Evolutionary conservation across 139 green algal species (phyloP).

Genomic region (Coelastrella sp.): DNA sequence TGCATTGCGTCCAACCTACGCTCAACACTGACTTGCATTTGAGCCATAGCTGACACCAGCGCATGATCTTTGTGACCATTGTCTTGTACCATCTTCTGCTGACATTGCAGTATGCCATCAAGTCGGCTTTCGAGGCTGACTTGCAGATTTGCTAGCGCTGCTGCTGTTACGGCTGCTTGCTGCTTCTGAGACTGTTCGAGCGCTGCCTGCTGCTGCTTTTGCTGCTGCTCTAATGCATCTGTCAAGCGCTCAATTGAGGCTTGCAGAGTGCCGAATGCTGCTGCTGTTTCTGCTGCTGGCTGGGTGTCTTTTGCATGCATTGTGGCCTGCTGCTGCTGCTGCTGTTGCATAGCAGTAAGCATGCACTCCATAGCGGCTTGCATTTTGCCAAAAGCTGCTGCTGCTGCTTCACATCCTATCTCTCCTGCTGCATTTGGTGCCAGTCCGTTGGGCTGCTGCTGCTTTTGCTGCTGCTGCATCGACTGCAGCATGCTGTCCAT

Average conservation of each 20-base stretch:
- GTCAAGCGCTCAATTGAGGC: not conserved
- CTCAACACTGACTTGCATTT: slow-evolving; percentile 14
- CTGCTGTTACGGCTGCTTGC: not conserved
- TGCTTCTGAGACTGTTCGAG: not conserved
- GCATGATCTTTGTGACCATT: not conserved
- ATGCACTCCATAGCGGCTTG: not conserved
- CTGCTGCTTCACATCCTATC: not conserved
- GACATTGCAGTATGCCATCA: not conserved
- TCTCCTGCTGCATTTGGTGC: not conserved
- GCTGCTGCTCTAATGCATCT: not conserved
- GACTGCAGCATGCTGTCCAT: not conserved
- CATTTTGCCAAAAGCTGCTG: not conserved
- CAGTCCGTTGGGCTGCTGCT: not conserved
- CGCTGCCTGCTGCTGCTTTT: not conserved
- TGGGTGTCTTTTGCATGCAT: not conserved
- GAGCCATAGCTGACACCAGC: not conserved
- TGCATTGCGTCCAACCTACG: not conserved
- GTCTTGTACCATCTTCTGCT: not conserved
- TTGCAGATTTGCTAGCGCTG: not conserved
- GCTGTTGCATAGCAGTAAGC: not conserved
- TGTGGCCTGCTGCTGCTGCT: not conserved
- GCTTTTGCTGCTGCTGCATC: not conserved
- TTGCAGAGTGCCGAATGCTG: not conserved
- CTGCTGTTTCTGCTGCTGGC: not conserved
- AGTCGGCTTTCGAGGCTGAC: not conserved